Conservation (phyloP, 306 rosid species). For the Potentilla sterilis region DNA sequence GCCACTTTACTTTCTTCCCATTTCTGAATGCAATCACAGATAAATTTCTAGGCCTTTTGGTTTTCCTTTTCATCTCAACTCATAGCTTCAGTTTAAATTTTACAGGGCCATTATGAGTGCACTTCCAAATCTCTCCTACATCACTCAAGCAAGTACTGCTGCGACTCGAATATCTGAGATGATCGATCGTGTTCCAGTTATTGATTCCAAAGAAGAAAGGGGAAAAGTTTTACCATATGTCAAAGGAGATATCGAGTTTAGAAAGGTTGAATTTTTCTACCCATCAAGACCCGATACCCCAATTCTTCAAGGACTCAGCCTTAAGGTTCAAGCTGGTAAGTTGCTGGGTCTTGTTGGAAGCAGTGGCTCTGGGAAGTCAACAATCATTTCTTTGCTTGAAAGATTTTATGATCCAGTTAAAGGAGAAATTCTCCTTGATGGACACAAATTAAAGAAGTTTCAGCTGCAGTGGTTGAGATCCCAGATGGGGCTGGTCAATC, state of each 20-base stretch:
- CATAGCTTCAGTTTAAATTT: conserved; percentile 3
- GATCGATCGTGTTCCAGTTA: conserved; percentile 42
- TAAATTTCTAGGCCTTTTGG: not conserved
- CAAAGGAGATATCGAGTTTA: conserved; percentile 61
- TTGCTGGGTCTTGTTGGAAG: conserved; percentile 75
- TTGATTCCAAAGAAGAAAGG: conserved; percentile 32
- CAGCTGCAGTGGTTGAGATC: conserved; percentile 71
- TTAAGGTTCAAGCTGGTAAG: conserved; percentile 60
- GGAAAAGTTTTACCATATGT: conserved; percentile 40
- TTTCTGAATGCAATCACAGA: not conserved
- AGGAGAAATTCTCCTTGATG: conserved; percentile 71
- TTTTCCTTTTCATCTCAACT: not conserved
- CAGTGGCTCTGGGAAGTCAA: conserved; percentile 91
- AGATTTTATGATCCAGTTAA: conserved; percentile 73
- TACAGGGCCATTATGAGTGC: conserved; percentile 69
- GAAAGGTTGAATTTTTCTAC: conserved; percentile 56
- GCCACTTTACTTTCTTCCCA: conserved; percentile 22
- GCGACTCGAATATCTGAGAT: conserved; percentile 50
- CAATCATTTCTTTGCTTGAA: conserved; percentile 67
- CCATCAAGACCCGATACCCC: conserved; percentile 69
- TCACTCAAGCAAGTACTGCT: conserved; percentile 53
- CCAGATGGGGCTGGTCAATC: conserved; percentile 78
- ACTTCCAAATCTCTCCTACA: conserved; percentile 60
- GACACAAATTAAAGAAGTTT: conserved; percentile 46
- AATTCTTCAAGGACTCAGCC: conserved; percentile 65